These are phyloP conservation scores for Amanita thiersii DNA, from an alignment of 768 basidiomycete species.

Conservation along the genomic window DNA sequence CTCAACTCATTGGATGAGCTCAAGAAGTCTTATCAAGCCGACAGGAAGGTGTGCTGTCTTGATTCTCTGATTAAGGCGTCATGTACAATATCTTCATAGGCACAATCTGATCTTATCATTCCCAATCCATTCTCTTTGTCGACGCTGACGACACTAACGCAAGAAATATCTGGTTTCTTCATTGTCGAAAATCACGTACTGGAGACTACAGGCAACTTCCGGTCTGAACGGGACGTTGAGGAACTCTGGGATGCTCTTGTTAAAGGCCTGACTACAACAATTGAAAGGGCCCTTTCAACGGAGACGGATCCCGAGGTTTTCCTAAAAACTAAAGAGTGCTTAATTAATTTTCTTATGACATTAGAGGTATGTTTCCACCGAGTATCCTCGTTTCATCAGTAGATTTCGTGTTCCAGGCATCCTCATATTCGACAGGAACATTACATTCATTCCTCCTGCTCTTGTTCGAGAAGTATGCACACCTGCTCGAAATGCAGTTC, in stretches of 20 bases:
- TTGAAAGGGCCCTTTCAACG: conserved; percentile 61
- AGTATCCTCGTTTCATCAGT: not conserved
- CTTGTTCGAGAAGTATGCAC: conserved; percentile 85
- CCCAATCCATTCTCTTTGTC: conserved; percentile 60
- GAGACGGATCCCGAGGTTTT: conserved; percentile 81
- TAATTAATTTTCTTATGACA: conserved; percentile 85
- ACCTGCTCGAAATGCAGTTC: conserved; percentile 75
- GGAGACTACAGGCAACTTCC: conserved; percentile 80
- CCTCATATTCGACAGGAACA: conserved; percentile 77
- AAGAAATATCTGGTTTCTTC: conserved; percentile 96
- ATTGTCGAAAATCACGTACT: conserved; percentile 93
- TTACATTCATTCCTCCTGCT: conserved; percentile 80
- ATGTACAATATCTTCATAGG: conserved; percentile 37
- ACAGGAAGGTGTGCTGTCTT: conserved; percentile 62
- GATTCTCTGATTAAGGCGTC: not conserved
- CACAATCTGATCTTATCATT: conserved; percentile 94
- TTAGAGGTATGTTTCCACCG: conserved; percentile 56
- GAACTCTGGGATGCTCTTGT: conserved; percentile 92
- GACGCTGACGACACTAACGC: conserved; percentile 68
- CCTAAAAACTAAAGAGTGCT: conserved; percentile 72
- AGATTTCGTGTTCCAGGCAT: conserved; percentile 44
- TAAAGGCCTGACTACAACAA: conserved; percentile 58
- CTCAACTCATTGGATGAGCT: conserved; percentile 88
- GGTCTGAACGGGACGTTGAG: conserved; percentile 87
- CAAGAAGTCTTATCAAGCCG: conserved; percentile 91